These are phyloP conservation scores for Carallia pectinifolia DNA, from an alignment of 345 rosid genomes.

Conservation along the genomic window DNA sequence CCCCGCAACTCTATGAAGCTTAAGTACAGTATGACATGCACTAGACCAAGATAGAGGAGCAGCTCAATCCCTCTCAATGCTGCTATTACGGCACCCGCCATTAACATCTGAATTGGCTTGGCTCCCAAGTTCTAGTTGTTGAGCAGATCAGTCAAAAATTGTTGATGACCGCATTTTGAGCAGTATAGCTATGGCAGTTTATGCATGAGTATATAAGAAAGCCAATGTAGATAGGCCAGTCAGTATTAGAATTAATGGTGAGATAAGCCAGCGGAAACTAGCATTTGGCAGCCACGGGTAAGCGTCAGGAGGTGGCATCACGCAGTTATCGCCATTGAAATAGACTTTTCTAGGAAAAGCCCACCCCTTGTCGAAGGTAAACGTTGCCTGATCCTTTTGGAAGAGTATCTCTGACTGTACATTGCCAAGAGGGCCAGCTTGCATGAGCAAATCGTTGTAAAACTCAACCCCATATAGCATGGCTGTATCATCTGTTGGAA, in stretches of 20 bases:
- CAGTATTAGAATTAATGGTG: constrained; percentile 26
- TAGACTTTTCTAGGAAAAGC: constrained; percentile 85
- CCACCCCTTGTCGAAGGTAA: constrained; percentile 86
- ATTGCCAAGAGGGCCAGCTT: constrained; percentile 76
- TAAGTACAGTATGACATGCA: no score
- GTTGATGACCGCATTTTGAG: background rate
- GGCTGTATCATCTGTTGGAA: constrained; percentile 68
- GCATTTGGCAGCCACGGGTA: constrained; percentile 88
- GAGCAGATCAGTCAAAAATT: constrained; percentile 21
- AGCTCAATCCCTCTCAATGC: background rate
- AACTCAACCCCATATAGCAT: constrained; percentile 77
- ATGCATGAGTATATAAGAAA: constrained; percentile 32
- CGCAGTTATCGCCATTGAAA: constrained; percentile 87
- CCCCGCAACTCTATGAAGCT: no score
- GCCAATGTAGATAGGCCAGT: constrained; percentile 38
- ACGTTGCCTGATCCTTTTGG: constrained; percentile 54
- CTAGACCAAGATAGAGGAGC: no score
- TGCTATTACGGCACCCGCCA: background rate
- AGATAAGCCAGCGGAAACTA: constrained; percentile 26
- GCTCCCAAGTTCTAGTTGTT: background rate
- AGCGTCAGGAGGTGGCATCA: constrained; percentile 80
- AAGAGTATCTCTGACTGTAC: constrained; percentile 86
- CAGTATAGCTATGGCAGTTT: background rate
- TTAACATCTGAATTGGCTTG: no score
- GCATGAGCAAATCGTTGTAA: constrained; percentile 74